These are phyloP conservation scores for Brasenia schreberi DNA, from an alignment of 164 flowering plant genomes.

Conservation along the genomic window DNA sequence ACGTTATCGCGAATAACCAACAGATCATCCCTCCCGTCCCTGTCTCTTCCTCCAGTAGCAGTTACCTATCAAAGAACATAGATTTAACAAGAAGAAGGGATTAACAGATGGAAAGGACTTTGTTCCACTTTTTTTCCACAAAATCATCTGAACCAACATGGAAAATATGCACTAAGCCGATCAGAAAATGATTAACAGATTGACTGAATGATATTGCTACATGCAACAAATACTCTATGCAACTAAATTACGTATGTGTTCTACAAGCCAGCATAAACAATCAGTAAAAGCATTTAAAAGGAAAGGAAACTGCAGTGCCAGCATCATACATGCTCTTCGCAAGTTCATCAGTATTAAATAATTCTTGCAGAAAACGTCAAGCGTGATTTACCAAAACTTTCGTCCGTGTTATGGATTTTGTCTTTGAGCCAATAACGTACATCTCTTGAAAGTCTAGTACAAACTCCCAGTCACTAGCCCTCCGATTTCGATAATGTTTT, in stretches of 20 bases:
- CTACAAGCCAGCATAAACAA: too few species aligned
- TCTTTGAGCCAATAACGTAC: constrained; percentile 83
- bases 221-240: too few species aligned
- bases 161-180: too few species aligned
- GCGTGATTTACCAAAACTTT: constrained; percentile 60
- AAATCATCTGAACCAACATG: too few species aligned
- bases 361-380: not conserved
- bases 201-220: too few species aligned
- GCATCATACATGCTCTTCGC: too few species aligned
- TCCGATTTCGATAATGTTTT: constrained; percentile 81
- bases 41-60: constrained; percentile 60
- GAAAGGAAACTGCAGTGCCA: too few species aligned
- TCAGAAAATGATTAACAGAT: too few species aligned
- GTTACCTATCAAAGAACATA: constrained; percentile 38
- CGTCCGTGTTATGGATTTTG: constrained; percentile 82
- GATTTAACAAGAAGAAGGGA: not conserved
- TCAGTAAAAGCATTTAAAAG: too few species aligned
- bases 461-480: constrained; percentile 71
- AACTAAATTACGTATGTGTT: too few species aligned
- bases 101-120: not conserved
- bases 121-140: too few species aligned
- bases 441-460: constrained; percentile 94
- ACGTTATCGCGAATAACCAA: constrained; percentile 78
- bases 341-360: not conserved
- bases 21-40: constrained; percentile 72